Conservation (phyloP, 148 eudicot genomes). For the Beta vulgaris region DNA sequence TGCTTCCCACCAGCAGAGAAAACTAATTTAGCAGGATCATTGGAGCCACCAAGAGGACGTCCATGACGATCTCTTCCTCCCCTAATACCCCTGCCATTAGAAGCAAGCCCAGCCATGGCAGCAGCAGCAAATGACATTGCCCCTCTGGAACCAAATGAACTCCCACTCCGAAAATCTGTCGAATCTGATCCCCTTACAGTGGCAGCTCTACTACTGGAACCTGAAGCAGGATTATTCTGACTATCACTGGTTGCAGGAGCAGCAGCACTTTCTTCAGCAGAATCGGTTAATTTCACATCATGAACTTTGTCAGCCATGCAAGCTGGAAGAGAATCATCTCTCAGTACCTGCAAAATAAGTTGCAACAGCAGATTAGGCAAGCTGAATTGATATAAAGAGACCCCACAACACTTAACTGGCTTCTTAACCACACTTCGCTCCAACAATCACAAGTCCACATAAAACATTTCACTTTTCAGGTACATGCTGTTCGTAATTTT, state of each 20-base stretch:
- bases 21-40: slow-evolving; percentile 62
- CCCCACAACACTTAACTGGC: background rate
- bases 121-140: slow-evolving; percentile 99
- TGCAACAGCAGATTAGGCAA: background rate
- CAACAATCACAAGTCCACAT: background rate
- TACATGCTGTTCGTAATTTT: background rate
- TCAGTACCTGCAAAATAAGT: slow-evolving; percentile 50
- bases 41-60: slow-evolving; percentile 56
- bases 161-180: slow-evolving; percentile 58
- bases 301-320: slow-evolving; percentile 87
- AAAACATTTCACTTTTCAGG: background rate
- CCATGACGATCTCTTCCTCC: slow-evolving; percentile 77
- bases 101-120: slow-evolving; percentile 96
- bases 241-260: slow-evolving; percentile 53
- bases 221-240: slow-evolving; percentile 63
- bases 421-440: background rate
- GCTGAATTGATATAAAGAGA: background rate
- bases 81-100: slow-evolving; percentile 76
- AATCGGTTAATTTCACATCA: slow-evolving; percentile 87
- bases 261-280: slow-evolving; percentile 53
- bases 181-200: slow-evolving; percentile 55
- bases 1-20: slow-evolving; percentile 91
- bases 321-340: slow-evolving; percentile 70
- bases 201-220: slow-evolving; percentile 69
- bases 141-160: slow-evolving; percentile 81